phyloP scores from a whole-genome alignment of 2,329 filamentous ascomycete species.

The Aspergillus nomiae region DNA sequence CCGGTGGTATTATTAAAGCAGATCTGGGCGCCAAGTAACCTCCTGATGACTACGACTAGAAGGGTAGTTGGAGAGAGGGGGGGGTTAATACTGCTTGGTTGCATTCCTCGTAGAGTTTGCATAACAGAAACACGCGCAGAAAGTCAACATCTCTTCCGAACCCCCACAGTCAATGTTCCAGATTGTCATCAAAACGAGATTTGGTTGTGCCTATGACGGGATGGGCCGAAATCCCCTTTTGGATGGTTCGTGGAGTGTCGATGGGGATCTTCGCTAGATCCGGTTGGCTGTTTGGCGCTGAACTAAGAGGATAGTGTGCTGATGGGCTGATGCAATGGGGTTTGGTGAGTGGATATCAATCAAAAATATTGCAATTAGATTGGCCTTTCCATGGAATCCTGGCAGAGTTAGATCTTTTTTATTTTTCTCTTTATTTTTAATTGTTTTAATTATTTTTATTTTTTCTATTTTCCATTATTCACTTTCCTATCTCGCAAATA shows the following conservation, averaged over 20 bases:
- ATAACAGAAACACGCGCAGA: neutral
- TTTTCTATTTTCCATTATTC: neutral
- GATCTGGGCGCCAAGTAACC: neutral
- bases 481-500: neutral
- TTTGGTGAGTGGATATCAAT: neutral
- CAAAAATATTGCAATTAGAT: neutral
- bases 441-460: neutral
- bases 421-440: neutral
- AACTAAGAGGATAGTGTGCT: neutral
- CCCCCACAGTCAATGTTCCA: neutral
- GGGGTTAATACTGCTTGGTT: neutral
- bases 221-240: slow-evolving; percentile 1
- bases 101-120: neutral
- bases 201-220: neutral
- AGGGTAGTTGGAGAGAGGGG: neutral
- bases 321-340: slow-evolving; percentile 1
- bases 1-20: neutral
- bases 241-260: neutral
- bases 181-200: neutral
- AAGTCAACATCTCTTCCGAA: neutral
- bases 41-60: neutral
- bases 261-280: neutral
- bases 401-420: neutral
- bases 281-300: neutral
- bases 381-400: neutral